phyloP scores from a whole-genome alignment of 1,284 basidiomycete species.

The Acaromyces ingoldii region DNA sequence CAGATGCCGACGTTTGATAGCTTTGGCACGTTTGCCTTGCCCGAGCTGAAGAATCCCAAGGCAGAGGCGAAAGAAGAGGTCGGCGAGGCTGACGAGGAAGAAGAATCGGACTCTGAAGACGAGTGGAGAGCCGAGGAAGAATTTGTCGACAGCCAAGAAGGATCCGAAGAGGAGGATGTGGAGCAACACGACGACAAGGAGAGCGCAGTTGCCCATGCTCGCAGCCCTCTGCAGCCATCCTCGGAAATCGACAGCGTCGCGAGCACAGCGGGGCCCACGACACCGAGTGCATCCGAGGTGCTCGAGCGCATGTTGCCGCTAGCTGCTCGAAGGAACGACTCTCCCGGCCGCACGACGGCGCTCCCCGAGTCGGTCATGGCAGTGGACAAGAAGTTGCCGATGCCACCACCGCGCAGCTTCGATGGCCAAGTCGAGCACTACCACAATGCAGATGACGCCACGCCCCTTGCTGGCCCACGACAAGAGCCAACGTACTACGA shows the following conservation, averaged over 20 bases:
- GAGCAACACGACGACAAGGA: too few relatives aligned
- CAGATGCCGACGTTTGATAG: too few relatives aligned
- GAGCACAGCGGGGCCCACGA: conserved; percentile 33
- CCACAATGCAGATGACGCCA: not conserved
- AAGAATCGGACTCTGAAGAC: too few relatives aligned
- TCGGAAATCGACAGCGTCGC: conserved; percentile 21
- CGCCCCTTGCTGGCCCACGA: not conserved
- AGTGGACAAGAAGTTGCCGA: conserved; percentile 25
- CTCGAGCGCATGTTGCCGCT: not conserved
- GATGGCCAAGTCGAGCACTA: conserved; percentile 15
- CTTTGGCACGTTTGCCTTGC: not conserved
- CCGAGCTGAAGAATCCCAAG: too few relatives aligned
- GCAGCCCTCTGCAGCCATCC: too few relatives aligned
- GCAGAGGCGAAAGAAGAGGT: too few relatives aligned
- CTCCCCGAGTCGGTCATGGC: not conserved
- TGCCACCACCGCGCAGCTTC: conserved; percentile 26
- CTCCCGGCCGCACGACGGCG: too few relatives aligned
- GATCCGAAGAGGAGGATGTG: too few relatives aligned
- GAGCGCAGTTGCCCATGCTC: too few relatives aligned
- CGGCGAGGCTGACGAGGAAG: too few relatives aligned
- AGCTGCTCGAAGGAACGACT: not conserved
- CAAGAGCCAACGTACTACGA: conserved; percentile 10
- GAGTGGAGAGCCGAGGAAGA: too few relatives aligned
- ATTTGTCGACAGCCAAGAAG: too few relatives aligned
- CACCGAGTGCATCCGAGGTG: conserved; percentile 20